Conservation (phyloP, 1,284 basidiomycete genomes). For the Apiotrichum veenhuisii region DNA sequence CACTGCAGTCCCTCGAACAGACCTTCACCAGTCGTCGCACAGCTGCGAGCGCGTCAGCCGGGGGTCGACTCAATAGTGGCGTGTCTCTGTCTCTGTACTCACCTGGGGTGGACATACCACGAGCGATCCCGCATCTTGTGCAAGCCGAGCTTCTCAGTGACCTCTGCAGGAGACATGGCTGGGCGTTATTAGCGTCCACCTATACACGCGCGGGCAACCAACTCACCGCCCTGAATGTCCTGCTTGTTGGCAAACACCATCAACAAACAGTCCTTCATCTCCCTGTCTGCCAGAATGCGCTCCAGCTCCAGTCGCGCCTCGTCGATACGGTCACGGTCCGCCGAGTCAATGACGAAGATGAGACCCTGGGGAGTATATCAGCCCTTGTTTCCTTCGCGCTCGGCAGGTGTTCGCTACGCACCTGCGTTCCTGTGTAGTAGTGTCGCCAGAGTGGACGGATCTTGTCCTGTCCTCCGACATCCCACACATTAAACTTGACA, state of each 20-base stretch:
- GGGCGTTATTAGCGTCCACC: not conserved
- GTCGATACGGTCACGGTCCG: constrained; percentile 91
- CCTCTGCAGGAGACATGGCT: constrained; percentile 99
- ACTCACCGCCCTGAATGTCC: constrained; percentile 88
- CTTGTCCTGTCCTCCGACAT: constrained; percentile 99
- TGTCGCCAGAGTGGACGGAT: constrained; percentile 97
- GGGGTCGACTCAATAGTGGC: not conserved
- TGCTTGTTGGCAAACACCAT: constrained; percentile 99
- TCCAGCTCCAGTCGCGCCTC: constrained; percentile 96
- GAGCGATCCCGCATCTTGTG: constrained; percentile 94
- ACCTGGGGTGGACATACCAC: constrained; percentile 99
- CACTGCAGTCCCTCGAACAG: constrained; percentile 93
- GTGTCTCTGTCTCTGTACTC: constrained; percentile 33
- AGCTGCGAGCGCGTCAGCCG: constrained; percentile 56
- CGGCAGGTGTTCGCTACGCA: constrained; percentile 16
- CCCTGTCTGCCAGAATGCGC: constrained; percentile 91
- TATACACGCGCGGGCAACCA: not conserved
- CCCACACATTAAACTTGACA: constrained; percentile 99
- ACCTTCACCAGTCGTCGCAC: constrained; percentile 92
- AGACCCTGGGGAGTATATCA: constrained; percentile 58
- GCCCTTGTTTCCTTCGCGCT: not conserved
- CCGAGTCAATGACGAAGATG: constrained; percentile 62
- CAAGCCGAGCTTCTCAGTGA: constrained; percentile 94
- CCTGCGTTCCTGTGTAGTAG: constrained; percentile 68
- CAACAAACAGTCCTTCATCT: constrained; percentile 96